phyloP scores from a whole-genome alignment of 805 yeast species.

The Sporopachydermia lactativora region DNA sequence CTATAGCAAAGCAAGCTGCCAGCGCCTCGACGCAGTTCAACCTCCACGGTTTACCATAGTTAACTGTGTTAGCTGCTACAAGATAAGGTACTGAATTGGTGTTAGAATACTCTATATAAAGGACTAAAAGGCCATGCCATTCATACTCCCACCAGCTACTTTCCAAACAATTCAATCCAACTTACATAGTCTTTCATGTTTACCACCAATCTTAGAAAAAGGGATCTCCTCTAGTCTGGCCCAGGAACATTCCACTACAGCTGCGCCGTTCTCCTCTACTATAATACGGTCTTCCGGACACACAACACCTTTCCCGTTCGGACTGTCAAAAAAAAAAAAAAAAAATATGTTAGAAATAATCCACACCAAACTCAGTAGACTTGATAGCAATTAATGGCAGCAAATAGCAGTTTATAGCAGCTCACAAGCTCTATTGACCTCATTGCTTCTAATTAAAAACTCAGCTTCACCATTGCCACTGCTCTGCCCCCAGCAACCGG shows the following conservation, averaged over 20 bases:
- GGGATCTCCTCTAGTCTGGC: slow-evolving; percentile 97
- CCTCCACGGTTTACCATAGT: slow-evolving; percentile 93
- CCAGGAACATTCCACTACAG: slow-evolving; percentile 98
- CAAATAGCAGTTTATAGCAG: background rate
- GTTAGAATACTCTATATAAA: no score
- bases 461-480: slow-evolving; percentile 2
- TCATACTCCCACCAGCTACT: background rate
- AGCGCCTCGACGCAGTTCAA: slow-evolving; percentile 94
- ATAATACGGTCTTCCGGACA: slow-evolving; percentile 75
- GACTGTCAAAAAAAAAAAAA: no score
- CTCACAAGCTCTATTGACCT: background rate
- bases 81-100: slow-evolving; percentile 62
- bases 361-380: no score
- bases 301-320: slow-evolving; percentile 81
- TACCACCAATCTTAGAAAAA: slow-evolving; percentile 82
- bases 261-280: slow-evolving; percentile 77
- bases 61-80: slow-evolving; percentile 94
- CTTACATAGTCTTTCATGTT: slow-evolving; percentile 49
- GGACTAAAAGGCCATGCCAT: background rate
- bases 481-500: no score
- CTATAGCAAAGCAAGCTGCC: slow-evolving; percentile 93
- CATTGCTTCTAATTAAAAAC: background rate
- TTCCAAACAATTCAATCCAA: slow-evolving; percentile 4
- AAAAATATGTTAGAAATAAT: no score
- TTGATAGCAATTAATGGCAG: no score